phyloP scores from a whole-genome alignment of 1,139 yeast species.

The Martiniozyma asiatica region DNA sequence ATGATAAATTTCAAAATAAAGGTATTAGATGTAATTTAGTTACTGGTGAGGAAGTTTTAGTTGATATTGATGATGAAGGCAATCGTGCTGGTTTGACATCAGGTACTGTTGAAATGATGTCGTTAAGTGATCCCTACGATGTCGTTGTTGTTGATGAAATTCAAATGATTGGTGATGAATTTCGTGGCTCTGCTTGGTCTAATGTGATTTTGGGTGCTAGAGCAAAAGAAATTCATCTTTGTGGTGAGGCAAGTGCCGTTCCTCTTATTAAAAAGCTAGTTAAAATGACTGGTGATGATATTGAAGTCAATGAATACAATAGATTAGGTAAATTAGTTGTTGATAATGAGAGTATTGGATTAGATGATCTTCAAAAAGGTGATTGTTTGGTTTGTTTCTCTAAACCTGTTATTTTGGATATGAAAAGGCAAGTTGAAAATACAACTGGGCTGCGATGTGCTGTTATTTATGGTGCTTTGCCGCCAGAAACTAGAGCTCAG shows the following conservation, averaged over 20 bases:
- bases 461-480: slow-evolving; percentile 88
- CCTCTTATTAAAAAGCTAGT: slow-evolving; percentile 49
- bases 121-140: slow-evolving; percentile 55
- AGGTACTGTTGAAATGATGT: slow-evolving; percentile 93
- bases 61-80: slow-evolving; percentile 58
- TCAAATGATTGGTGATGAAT: slow-evolving; percentile 78
- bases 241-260: slow-evolving; percentile 86
- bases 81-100: slow-evolving; percentile 62
- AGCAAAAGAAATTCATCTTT: slow-evolving; percentile 77
- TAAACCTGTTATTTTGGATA: slow-evolving; percentile 52
- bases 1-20: slow-evolving; percentile 59
- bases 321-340: slow-evolving; percentile 65
- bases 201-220: slow-evolving; percentile 78
- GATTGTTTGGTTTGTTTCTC: slow-evolving; percentile 89
- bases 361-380: slow-evolving; percentile 43
- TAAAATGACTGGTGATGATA: slow-evolving; percentile 64
- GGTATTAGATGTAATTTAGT: slow-evolving; percentile 67
- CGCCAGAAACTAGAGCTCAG: slow-evolving; percentile 84
- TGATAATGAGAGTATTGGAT: slow-evolving; percentile 28
- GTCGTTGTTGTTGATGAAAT: slow-evolving; percentile 91
- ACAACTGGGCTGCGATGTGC: slow-evolving; percentile 61
- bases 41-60: slow-evolving; percentile 88
- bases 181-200: slow-evolving; percentile 93
- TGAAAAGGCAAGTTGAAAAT: slow-evolving; percentile 55
- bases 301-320: slow-evolving; percentile 54